phyloP scores from a whole-genome alignment of 805 yeast species.

The Saccharomycopsis javanensis region DNA sequence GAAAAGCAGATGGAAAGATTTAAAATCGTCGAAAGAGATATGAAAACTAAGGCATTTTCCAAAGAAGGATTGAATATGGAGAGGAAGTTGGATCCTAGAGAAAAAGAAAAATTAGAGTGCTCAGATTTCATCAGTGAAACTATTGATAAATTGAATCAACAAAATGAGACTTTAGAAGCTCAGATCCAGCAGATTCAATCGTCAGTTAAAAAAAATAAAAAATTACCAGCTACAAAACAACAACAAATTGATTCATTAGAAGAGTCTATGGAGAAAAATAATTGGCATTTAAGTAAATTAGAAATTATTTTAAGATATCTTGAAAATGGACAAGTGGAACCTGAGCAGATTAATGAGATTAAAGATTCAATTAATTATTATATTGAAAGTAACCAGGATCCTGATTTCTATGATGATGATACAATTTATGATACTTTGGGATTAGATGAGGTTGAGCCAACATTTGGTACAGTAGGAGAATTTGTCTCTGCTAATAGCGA shows the following conservation, averaged over 20 bases:
- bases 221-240: constrained; percentile 44
- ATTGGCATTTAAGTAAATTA: constrained; percentile 66
- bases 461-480: constrained; percentile 19
- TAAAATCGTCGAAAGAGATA: constrained; percentile 85
- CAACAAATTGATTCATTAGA: constrained; percentile 47
- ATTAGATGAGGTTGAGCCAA: constrained; percentile 35
- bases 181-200: constrained; percentile 48
- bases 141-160: constrained; percentile 28
- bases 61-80: constrained; percentile 84
- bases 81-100: constrained; percentile 58
- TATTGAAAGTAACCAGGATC: constrained; percentile 89
- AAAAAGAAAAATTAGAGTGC: constrained; percentile 43
- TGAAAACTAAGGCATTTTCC: constrained; percentile 90
- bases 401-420: constrained; percentile 89
- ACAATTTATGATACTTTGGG: constrained; percentile 84
- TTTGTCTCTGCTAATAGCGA: constrained; percentile 13
- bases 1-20: constrained; percentile 88
- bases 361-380: constrained; percentile 88
- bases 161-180: constrained; percentile 69
- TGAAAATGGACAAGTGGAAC: constrained; percentile 72
- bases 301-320: constrained; percentile 69
- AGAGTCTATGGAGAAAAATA: constrained; percentile 51
- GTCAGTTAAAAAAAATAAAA: constrained; percentile 48
- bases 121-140: constrained; percentile 15
- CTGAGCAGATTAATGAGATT: constrained; percentile 68